These are phyloP conservation scores for Linnemannia zychae DNA, from an alignment of 192 early-diverging fungal genomes.

Conservation along the genomic window DNA sequence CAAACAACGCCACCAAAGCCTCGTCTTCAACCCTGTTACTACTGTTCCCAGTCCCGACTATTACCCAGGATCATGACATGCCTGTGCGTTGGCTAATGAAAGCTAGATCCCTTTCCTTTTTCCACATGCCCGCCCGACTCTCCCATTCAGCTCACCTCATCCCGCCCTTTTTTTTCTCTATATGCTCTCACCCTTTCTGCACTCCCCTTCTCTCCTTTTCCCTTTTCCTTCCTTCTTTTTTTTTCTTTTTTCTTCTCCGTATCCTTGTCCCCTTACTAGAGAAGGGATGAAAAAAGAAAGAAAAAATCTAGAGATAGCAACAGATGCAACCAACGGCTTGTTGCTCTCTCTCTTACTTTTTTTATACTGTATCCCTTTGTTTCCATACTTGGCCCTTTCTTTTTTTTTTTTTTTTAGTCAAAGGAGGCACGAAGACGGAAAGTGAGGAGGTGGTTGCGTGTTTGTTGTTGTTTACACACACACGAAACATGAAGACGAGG, in stretches of 20 bases:
- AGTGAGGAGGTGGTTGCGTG: slow-evolving; percentile 21
- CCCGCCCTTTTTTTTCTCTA: not conserved
- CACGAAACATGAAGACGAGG: not conserved
- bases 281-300: slow-evolving; percentile 9
- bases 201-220: not conserved
- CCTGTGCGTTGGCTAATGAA: too few relatives aligned
- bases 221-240: not conserved
- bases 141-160: not conserved
- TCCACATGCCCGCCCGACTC: too few relatives aligned
- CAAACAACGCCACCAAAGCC: too few relatives aligned
- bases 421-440: slow-evolving; percentile 1
- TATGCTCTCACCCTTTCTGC: not conserved
- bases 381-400: not conserved
- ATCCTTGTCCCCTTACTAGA: not conserved
- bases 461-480: not conserved
- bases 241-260: not conserved
- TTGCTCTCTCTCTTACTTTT: not conserved
- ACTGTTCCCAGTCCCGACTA: too few relatives aligned
- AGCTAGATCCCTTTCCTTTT: too few relatives aligned
- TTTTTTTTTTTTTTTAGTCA: slow-evolving; percentile 2
- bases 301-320: not conserved
- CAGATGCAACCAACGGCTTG: slow-evolving; percentile 22
- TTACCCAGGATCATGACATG: too few relatives aligned
- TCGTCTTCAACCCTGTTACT: too few relatives aligned
- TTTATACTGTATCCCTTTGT: slow-evolving; percentile 19